Base-by-base conservation (phyloP, 768 basidiomycete genomes). In the Termitomyces sp. region DNA sequence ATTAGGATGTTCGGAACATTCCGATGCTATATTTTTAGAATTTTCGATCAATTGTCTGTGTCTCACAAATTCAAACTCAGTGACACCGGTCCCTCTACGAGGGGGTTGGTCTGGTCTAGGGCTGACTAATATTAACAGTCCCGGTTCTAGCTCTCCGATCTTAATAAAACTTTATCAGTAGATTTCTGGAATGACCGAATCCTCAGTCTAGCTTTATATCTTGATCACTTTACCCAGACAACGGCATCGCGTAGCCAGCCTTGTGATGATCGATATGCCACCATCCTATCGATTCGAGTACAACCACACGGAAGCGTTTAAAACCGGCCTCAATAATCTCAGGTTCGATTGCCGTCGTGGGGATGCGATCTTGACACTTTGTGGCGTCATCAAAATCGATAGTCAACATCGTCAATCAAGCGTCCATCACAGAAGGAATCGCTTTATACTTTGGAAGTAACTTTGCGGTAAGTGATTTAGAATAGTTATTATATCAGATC, bases 341-440 rank as follows among this genome's bases (percentile, higher is more conserved):
- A 50, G 48, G 48, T 16, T 35, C n/a, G 11, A 19, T 43, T 28
- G 27, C n/a, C 23, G 34, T 49, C 23, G 48, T 40, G 37, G 37
- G n/a, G 50, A 51, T 25, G 25, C 48, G 48, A 49, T 17, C 32
- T 39, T 27, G 35, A 37, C 25, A 37, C n/a, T 44, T 17, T 51
- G 49, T 51, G 25, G 37, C 50, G 50, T 51, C 37, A 51, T 51
- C 25, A 21, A 35, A 27, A 27, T 50, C 50, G 50, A 51, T 40
- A n/a, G 12, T 37, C 10, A 37, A 35, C 8, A 37, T 51, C 39
- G 40, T 51, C 50, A 37, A 51, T 51, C 37, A 28, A 51, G n/a
- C 37, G 19, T 23, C 34, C 25, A 17, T 3, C 3, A 32, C 32
- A 9, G 4, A 50, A 9, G 14, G 9, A 1, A 25, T 25, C 19